These are phyloP conservation scores for Pyricularia grisea DNA, from an alignment of 2,329 filamentous ascomycete species.

Conservation along the genomic window DNA sequence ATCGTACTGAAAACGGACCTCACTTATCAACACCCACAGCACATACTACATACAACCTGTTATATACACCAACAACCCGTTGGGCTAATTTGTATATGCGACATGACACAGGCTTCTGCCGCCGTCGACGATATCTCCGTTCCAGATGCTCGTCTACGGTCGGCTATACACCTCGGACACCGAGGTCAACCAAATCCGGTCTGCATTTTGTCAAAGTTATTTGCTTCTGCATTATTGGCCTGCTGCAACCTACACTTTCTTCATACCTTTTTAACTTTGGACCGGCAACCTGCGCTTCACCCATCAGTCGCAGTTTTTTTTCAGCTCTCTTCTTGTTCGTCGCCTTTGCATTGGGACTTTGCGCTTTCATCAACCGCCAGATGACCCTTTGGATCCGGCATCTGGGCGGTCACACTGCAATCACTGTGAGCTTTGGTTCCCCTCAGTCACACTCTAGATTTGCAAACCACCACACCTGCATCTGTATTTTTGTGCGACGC, in stretches of 20 bases:
- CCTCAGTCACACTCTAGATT: background rate
- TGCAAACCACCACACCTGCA: background rate
- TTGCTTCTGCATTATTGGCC: background rate
- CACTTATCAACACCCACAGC: background rate
- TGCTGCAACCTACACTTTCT: background rate
- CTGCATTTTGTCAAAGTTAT: background rate
- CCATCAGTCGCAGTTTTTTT: constrained; percentile 8
- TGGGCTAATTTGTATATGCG: background rate
- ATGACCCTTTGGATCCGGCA: constrained; percentile 16
- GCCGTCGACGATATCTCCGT: background rate
- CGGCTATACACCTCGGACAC: background rate
- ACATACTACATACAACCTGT: background rate
- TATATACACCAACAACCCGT: background rate
- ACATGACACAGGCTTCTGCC: background rate
- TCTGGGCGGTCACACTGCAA: constrained; percentile 8
- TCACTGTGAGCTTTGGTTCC: constrained; percentile 2
- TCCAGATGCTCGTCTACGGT: background rate
- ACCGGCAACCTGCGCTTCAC: constrained; percentile 3
- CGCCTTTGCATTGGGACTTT: constrained; percentile 15
- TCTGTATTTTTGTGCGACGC: background rate
- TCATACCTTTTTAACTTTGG: constrained; percentile 1
- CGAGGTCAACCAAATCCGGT: background rate
- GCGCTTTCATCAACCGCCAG: constrained; percentile 10
- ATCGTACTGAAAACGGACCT: constrained; percentile 41
- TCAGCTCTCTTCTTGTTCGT: constrained; percentile 9